phyloP scores from a whole-genome alignment of 1,139 yeast species.

The Magnusiomyces tetraspermus region DNA sequence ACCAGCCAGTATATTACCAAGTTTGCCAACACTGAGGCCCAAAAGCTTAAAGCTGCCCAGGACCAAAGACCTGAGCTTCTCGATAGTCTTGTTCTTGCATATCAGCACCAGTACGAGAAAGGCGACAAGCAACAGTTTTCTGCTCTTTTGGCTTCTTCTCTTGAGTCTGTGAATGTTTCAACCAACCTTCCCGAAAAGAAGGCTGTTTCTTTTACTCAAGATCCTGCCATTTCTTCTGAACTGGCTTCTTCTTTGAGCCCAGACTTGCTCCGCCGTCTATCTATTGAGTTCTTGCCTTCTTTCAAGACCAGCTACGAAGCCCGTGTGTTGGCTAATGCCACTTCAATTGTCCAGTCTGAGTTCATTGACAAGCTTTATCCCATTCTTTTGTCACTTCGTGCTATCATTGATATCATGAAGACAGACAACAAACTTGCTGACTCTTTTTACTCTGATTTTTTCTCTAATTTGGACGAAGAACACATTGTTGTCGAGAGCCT shows the following conservation, averaged over 20 bases:
- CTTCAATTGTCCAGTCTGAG: not conserved
- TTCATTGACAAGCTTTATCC: slow-evolving; percentile 1
- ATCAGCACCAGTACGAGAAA: not conserved
- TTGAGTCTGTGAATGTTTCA: not conserved
- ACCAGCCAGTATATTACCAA: not conserved
- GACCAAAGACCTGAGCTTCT: not conserved
- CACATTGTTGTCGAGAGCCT: not conserved
- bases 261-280: not conserved
- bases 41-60: not conserved
- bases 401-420: not conserved
- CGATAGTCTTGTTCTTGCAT: not conserved
- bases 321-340: not conserved
- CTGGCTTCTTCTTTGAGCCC: not conserved
- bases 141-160: not conserved
- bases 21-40: not conserved
- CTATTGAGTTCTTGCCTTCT: not conserved
- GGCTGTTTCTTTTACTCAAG: not conserved
- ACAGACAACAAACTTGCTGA: not conserved
- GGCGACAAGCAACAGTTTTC: not conserved
- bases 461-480: not conserved
- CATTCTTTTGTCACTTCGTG: not conserved
- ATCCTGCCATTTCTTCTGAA: not conserved
- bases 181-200: not conserved
- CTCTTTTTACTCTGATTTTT: not conserved
- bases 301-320: not conserved